Evolutionary conservation across 2,329 filamentous ascomycete genomes (phyloP), one percentile per base, ranked within the genome.

Genomic region (Penicillium griseofulvum): DNA sequence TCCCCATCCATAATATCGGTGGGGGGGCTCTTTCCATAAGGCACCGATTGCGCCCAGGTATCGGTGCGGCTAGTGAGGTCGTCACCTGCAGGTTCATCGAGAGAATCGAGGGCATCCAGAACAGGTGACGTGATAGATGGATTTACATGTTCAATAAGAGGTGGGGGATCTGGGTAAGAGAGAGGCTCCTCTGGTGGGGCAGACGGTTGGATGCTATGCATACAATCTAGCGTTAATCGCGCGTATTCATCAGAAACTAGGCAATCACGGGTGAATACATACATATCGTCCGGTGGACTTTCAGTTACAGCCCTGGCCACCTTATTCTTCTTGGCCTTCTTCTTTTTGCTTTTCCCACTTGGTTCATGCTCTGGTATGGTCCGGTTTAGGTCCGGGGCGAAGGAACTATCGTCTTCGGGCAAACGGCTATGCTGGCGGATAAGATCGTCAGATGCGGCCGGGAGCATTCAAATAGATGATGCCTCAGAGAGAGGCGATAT

Each of bases 31-130:
- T 74, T 75, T 22, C 75, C 73, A 62, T 71, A 77, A 0, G 76
- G 74, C n/a, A 78, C 71, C 12, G 74, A 71, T 49, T 72, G 71
- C 34, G 75, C 71, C 76, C 76, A 78, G n/a, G 70, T 74, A 61
- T 72, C 73, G 5, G 75, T 77, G 41, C 74, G 68, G 38, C 66
- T 63, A 31, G 63, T 64, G 8, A 73, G 65, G 44, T 76, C 72
- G 39, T 67, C 70, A 19, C 71, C 70, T 7, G 64, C 62, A 16
- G 66, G 62, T 26, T 67, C 66, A 45, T 60, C 62, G 29, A 74
- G 60, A 14, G 71, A 68, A 19, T 65, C 72, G 16, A 76, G 64
- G 16, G 70, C 71, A 56, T 74, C 71, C 43, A 76, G 66, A n/a
- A 71, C 68, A 12, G 75, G 74, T 8, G 74, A 73, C 26, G 66